Conservation (phyloP, 2,329 filamentous ascomycete genomes). For the Botrytis tulipae region DNA sequence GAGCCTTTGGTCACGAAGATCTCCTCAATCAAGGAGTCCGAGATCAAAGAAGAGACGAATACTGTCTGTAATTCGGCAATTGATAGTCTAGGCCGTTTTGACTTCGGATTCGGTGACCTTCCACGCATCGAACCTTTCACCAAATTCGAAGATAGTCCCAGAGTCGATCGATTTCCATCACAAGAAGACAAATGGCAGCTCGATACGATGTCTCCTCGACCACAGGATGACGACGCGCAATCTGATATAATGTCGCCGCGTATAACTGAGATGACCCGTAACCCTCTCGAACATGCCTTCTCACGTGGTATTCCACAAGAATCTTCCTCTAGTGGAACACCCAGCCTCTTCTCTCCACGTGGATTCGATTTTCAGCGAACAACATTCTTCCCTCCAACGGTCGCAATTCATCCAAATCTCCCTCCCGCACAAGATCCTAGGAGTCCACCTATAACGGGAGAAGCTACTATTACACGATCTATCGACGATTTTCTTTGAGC, state of each 20-base stretch:
- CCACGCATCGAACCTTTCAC: constrained; percentile 8
- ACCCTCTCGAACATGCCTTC: constrained; percentile 33
- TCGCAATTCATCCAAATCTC: constrained; percentile 35
- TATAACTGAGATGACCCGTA: constrained; percentile 37
- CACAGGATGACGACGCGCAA: constrained; percentile 31
- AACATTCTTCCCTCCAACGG: constrained; percentile 53
- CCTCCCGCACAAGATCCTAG: constrained; percentile 57
- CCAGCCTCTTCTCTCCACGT: constrained; percentile 60
- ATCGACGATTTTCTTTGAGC: constrained; percentile 73
- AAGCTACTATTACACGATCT: constrained; percentile 71
- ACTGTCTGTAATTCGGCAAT: constrained; percentile 26
- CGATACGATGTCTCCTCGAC: constrained; percentile 15
- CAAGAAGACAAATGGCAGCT: constrained; percentile 6
- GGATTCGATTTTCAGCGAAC: constrained; percentile 71
- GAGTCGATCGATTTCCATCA: constrained; percentile 5
- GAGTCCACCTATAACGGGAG: constrained; percentile 71
- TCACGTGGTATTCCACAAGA: constrained; percentile 27
- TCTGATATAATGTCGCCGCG: constrained; percentile 37
- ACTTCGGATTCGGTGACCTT: constrained; percentile 34
- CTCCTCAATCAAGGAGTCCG: constrained; percentile 15
- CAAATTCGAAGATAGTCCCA: constrained; percentile 1
- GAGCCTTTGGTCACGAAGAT: constrained; percentile 16
- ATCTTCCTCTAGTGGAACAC: constrained; percentile 30
- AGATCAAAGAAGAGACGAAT: constrained; percentile 21
- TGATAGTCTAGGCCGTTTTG: constrained; percentile 31